Conservation (phyloP, 108 stramenopile genomes). For the Cyclotella baltica region DNA sequence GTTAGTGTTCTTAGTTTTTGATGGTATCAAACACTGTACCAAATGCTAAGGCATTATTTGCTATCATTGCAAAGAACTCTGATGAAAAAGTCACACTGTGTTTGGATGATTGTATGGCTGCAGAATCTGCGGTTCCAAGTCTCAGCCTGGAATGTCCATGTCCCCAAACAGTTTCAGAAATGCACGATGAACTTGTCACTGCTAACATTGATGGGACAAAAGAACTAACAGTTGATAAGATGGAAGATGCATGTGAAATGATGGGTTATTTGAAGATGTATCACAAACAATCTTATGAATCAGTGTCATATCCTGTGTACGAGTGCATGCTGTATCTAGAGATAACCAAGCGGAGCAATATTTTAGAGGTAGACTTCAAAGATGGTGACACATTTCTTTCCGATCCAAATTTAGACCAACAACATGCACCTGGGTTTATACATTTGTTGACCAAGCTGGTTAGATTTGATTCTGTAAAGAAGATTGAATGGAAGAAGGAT, state of each 20-base stretch:
- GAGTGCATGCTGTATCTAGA: not conserved
- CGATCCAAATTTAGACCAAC: not conserved
- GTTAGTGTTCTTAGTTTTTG: too few relatives aligned
- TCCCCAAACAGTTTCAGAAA: not conserved
- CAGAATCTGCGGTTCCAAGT: too few relatives aligned
- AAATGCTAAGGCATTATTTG: too few relatives aligned
- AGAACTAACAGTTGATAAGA: not conserved
- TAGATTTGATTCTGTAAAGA: not conserved
- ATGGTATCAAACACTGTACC: too few relatives aligned
- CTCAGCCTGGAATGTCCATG: too few relatives aligned
- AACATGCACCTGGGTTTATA: not conserved
- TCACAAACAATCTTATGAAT: not conserved
- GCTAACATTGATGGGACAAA: slow-evolving; percentile 3
- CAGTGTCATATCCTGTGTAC: not conserved
- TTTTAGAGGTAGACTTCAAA: slow-evolving; percentile 4
- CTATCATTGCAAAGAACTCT: too few relatives aligned
- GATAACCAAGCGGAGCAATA: not conserved
- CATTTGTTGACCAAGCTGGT: slow-evolving; percentile 11
- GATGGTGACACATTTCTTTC: slow-evolving; percentile 15
- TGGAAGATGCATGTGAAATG: not conserved
- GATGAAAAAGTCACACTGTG: too few relatives aligned
- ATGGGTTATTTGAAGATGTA: not conserved
- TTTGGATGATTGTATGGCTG: too few relatives aligned
- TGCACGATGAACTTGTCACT: not conserved
- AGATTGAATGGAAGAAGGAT: slow-evolving; percentile 17